Percentiles rank a stretch among this genome's conserved stretches.
phyloP scores from a whole-genome alignment of 2,329 filamentous ascomycete species.

The Tolypocladium pustulatum region DNA sequence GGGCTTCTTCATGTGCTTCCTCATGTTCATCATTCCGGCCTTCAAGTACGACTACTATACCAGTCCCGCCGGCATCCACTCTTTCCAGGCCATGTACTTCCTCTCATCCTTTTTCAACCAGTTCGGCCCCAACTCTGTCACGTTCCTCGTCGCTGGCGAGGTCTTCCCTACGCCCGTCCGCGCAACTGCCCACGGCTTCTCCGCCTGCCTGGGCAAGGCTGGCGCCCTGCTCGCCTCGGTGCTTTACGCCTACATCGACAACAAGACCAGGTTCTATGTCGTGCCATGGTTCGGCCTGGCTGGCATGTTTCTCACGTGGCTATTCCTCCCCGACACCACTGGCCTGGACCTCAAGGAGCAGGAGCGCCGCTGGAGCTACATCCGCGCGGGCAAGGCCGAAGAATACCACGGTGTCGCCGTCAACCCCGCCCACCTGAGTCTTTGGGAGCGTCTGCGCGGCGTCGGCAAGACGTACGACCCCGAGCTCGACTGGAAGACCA shows the following conservation, averaged over 20 bases:
- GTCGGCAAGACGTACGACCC: constrained; percentile 76
- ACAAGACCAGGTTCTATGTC: constrained; percentile 76
- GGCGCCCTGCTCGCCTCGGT: constrained; percentile 81
- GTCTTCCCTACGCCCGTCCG: constrained; percentile 93
- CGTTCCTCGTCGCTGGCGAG: constrained; percentile 91
- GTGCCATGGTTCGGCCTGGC: constrained; percentile 92
- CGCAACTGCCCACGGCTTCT: constrained; percentile 88
- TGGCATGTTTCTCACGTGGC: constrained; percentile 69
- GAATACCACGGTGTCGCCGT: constrained; percentile 93
- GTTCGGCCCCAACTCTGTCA: constrained; percentile 92
- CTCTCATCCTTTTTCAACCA: constrained; percentile 98
- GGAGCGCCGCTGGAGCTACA: constrained; percentile 84
- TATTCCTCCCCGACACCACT: constrained; percentile 94
- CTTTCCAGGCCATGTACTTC: constrained; percentile 99
- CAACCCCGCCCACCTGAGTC: constrained; percentile 75
- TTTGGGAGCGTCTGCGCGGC: constrained; percentile 77
- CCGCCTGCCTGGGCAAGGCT: constrained; percentile 81
- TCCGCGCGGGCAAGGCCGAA: constrained; percentile 62
- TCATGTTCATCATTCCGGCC: constrained; percentile 85
- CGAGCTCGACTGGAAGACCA: constrained; percentile 69
- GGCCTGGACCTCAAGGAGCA: constrained; percentile 95
- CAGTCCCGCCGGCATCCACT: constrained; percentile 56
- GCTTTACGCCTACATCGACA: constrained; percentile 89
- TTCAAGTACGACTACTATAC: constrained; percentile 85
- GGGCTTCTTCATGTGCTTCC: constrained; percentile 85